phyloP scores from a whole-genome alignment of 768 basidiomycete genomes.

The Macrocybe gigantea region DNA sequence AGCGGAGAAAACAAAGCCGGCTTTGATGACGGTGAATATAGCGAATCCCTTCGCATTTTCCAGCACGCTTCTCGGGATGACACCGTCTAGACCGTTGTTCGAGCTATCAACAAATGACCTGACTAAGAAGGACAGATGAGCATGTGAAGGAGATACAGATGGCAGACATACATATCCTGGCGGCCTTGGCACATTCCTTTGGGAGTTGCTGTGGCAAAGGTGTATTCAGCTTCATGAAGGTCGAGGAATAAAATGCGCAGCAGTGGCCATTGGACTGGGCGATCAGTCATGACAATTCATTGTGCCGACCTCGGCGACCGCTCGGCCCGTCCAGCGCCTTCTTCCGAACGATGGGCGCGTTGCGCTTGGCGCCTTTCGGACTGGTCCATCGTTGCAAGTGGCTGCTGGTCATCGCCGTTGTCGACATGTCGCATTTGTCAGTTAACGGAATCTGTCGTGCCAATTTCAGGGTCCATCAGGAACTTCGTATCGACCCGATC shows the following conservation, averaged over 20 bases:
- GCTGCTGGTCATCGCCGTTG: too few species aligned
- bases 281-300: too few species aligned
- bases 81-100: conserved; percentile 82
- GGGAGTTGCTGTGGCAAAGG: conserved; percentile 56
- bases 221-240: conserved; percentile 39
- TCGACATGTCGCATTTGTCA: too few species aligned
- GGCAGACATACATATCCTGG: conserved; percentile 67
- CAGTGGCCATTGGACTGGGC: too few species aligned
- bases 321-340: too few species aligned
- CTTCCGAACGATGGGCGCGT: too few species aligned
- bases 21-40: conserved; percentile 88
- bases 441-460: too few species aligned
- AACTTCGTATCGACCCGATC: too few species aligned
- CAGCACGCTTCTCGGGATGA: conserved; percentile 44
- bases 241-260: background rate
- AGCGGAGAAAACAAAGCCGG: conserved; percentile 66
- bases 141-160: conserved; percentile 6
- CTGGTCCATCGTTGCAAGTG: too few species aligned
- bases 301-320: too few species aligned
- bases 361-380: too few species aligned
- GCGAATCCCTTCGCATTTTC: conserved; percentile 69
- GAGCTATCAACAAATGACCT: conserved; percentile 75
- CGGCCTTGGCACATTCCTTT: conserved; percentile 84
- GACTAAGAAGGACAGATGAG: conserved; percentile 37
- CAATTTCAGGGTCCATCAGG: too few species aligned